A percentile compares a stretch with the other conserved stretches of the same genome.
Evolutionary conservation across 176 grass and related monocot genomes (phyloP).

Genomic region (Avena sativa): DNA sequence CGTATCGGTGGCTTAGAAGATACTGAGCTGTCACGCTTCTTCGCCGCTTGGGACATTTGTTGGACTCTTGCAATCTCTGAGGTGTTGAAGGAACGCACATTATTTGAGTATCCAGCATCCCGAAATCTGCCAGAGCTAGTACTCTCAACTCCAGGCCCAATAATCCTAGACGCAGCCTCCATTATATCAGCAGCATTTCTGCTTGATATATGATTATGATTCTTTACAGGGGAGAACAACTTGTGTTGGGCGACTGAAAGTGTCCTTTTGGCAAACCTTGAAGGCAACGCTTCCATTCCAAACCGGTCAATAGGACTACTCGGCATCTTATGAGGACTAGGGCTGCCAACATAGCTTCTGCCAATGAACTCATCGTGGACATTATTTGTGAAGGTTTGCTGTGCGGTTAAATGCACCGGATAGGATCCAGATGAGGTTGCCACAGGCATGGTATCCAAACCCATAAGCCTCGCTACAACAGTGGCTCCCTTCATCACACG

Average conservation of each 20-base stretch:
- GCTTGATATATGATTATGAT: conserved; percentile 51
- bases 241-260: conserved; percentile 59
- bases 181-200: conserved; percentile 88
- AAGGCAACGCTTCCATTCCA: conserved; percentile 73
- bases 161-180: conserved; percentile 77
- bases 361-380: conserved; percentile 37
- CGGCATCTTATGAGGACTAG: conserved; percentile 70
- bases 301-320: conserved; percentile 85
- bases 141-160: conserved; percentile 60
- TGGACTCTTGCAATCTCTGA: conserved; percentile 42
- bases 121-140: conserved; percentile 25
- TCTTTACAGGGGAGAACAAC: conserved; percentile 63
- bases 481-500: conserved; percentile 55
- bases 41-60: conserved; percentile 45
- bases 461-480: conserved; percentile 95
- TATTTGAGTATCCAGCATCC: conserved; percentile 46
- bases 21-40: conserved; percentile 37
- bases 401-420: conserved; percentile 38
- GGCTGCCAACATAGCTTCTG: conserved; percentile 45
- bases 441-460: conserved; percentile 82
- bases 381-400: conserved; percentile 35
- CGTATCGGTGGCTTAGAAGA: conserved; percentile 29
- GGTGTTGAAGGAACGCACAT: conserved; percentile 54
- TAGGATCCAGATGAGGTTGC: conserved; percentile 49
- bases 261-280: conserved; percentile 62